Percentiles rank a stretch among this genome's conserved stretches.
Conservation (phyloP, 2,329 filamentous ascomycete species). For the Cladosporium sp. region DNA sequence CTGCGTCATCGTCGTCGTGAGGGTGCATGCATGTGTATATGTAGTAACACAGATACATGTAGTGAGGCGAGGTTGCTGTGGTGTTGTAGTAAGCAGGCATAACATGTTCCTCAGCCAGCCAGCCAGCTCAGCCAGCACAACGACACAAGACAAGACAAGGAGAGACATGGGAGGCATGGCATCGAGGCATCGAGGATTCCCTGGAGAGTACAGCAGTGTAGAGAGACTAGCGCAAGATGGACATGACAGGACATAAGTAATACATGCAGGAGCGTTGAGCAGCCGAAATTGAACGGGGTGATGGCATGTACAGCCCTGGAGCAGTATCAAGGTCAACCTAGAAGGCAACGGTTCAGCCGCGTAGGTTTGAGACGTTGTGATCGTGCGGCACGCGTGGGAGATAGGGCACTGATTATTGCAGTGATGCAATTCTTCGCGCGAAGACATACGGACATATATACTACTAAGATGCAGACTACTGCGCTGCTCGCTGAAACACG, state of each 20-base stretch:
- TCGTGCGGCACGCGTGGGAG: background rate
- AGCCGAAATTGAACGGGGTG: constrained; percentile 15
- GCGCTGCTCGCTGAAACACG: constrained; percentile 1
- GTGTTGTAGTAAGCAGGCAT: background rate
- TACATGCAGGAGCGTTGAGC: constrained; percentile 12
- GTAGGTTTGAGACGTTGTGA: constrained; percentile 10
- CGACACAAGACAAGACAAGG: background rate
- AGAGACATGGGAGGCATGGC: background rate
- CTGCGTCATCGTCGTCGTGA: background rate
- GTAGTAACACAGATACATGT: background rate
- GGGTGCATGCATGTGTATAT: background rate
- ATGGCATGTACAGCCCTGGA: constrained; percentile 5
- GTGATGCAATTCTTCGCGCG: background rate
- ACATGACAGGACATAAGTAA: background rate
- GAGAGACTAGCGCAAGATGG: background rate
- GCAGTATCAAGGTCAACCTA: background rate
- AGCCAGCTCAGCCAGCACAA: background rate
- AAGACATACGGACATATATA: background rate
- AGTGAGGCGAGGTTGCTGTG: background rate
- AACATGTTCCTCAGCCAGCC: background rate
- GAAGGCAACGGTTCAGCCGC: background rate
- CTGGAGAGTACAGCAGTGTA: background rate
- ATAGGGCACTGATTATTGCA: background rate
- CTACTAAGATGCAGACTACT: background rate
- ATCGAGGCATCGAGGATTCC: background rate